These are phyloP conservation scores for Forsythia suspensa DNA, from an alignment of 257 asterid species.

Conservation along the genomic window DNA sequence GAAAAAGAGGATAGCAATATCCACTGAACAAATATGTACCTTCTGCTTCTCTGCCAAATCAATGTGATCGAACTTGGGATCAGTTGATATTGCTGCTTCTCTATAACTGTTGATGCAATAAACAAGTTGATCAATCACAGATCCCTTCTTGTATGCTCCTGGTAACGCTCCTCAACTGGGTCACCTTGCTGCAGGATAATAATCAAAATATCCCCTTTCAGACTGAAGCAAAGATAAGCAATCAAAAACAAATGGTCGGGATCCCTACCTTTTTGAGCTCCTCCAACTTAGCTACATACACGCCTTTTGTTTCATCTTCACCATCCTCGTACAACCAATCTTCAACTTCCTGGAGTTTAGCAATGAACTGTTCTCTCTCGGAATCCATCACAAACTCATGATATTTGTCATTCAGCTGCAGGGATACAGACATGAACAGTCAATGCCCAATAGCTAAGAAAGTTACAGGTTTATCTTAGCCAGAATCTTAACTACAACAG, in stretches of 20 bases:
- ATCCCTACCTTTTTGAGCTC: conserved; percentile 35
- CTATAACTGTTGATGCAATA: conserved; percentile 76
- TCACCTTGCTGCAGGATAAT: conserved; percentile 73
- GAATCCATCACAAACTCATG: conserved; percentile 48
- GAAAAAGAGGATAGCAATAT: not conserved
- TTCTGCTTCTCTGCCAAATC: conserved; percentile 65
- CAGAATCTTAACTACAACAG: too few species aligned
- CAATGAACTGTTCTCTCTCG: conserved; percentile 69
- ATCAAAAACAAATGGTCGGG: not conserved
- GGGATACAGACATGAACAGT: not conserved
- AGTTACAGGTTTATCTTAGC: not conserved
- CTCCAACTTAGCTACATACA: conserved; percentile 11
- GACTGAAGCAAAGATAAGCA: not conserved
- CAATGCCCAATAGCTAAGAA: not conserved
- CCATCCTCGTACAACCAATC: conserved; percentile 99
- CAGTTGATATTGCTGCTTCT: conserved; percentile 77
- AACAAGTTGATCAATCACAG: conserved; percentile 60
- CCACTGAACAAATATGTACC: not conserved
- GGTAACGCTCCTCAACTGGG: conserved; percentile 84
- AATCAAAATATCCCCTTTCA: not conserved
- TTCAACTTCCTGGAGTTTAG: conserved; percentile 86
- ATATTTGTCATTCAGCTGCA: not conserved
- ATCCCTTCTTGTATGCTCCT: conserved; percentile 67
- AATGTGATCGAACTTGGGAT: conserved; percentile 83
- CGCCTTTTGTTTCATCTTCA: conserved; percentile 86